Evolutionary conservation across 192 early-diverging fungal genomes (phyloP).

Genomic region (Mortierella alpina): DNA sequence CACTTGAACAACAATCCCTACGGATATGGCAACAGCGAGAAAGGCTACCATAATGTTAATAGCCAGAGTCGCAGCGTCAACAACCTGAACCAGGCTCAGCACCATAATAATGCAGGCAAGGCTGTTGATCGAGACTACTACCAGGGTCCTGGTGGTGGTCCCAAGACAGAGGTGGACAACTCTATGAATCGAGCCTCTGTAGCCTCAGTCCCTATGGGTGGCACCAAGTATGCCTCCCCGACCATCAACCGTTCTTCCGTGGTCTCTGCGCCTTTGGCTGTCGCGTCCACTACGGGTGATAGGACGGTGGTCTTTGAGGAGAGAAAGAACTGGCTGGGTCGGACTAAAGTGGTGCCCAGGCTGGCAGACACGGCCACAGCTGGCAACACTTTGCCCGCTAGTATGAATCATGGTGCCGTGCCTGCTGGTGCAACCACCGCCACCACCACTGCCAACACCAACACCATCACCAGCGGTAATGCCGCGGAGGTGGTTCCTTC

Average conservation of each 20-base stretch:
- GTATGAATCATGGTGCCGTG: no score
- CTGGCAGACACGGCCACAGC: not conserved
- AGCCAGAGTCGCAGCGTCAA: not conserved
- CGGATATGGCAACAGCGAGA: not conserved
- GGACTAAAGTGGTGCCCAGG: slow-evolving; percentile 18
- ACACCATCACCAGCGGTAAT: no score
- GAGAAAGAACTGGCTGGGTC: slow-evolving; percentile 21
- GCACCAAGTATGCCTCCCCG: not conserved
- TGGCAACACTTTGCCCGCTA: no score
- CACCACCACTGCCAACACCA: no score
- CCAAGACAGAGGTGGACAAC: no score
- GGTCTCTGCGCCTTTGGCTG: no score
- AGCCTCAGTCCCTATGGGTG: not conserved
- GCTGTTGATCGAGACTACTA: no score
- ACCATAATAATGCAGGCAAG: not conserved
- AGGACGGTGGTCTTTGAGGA: slow-evolving; percentile 27
- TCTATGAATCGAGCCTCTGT: not conserved
- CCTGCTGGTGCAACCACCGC: no score
- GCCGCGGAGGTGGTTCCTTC: no score
- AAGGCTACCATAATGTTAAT: slow-evolving; percentile 8
- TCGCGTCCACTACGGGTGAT: slow-evolving; percentile 8
- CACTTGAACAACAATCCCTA: not conserved
- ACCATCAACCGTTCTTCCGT: no score
- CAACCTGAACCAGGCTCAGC: not conserved
- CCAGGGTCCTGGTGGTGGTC: no score